A percentile compares a stretch with the other conserved stretches of the same genome.
Evolutionary conservation across 2,329 filamentous ascomycete species (phyloP).

Genomic region (Mollisia scopiformis): DNA sequence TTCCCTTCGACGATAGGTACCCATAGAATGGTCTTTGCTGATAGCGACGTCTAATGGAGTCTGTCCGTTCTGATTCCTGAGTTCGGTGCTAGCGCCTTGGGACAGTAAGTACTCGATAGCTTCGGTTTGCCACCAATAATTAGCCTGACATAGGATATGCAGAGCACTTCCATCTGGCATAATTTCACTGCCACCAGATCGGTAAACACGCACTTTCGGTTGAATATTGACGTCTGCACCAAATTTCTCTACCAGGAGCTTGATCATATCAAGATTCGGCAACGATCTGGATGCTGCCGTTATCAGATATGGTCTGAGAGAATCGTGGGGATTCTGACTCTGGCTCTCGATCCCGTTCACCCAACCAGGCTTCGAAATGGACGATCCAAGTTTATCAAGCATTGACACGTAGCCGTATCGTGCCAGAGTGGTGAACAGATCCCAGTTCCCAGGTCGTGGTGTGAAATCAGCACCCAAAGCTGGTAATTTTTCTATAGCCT

Average conservation of each 20-base stretch:
- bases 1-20: neutral
- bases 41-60: slow-evolving; percentile 10
- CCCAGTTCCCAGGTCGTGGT: neutral
- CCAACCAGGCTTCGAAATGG: slow-evolving; percentile 5
- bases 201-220: neutral
- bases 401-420: slow-evolving; percentile 5
- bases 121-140: slow-evolving; percentile 20
- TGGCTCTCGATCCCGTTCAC: slow-evolving; percentile 4
- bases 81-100: slow-evolving; percentile 13
- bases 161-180: slow-evolving; percentile 12
- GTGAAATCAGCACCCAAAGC: slow-evolving; percentile 11
- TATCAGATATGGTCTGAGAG: slow-evolving; percentile 21
- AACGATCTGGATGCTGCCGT: slow-evolving; percentile 34
- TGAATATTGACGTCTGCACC: slow-evolving; percentile 37
- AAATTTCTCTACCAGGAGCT: slow-evolving; percentile 39
- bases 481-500: slow-evolving; percentile 4
- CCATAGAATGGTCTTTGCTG: slow-evolving; percentile 6
- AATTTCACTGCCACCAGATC: neutral
- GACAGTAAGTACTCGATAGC: slow-evolving; percentile 19
- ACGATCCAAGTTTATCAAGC: slow-evolving; percentile 7
- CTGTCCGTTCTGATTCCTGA: slow-evolving; percentile 8
- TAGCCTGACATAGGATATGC: slow-evolving; percentile 13
- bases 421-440: slow-evolving; percentile 5
- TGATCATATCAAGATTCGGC: slow-evolving; percentile 41
- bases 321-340: neutral